These are phyloP conservation scores for Cercospora janseana DNA, from an alignment of 2,329 filamentous ascomycete species.

Conservation along the genomic window DNA sequence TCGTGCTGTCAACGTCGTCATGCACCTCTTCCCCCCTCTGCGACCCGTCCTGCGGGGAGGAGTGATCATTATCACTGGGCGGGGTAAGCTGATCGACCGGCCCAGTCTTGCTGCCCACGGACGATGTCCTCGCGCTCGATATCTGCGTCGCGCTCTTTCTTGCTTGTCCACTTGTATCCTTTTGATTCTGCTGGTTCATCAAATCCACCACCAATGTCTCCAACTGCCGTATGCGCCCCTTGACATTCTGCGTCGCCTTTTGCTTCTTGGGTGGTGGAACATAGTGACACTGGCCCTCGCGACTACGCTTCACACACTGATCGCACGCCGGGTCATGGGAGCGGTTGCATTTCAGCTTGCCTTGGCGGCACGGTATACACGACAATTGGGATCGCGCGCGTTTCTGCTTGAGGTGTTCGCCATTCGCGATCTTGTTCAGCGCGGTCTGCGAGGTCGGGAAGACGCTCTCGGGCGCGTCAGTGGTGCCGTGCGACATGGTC, in stretches of 20 bases:
- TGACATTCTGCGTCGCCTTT: constrained; percentile 37
- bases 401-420: constrained; percentile 37
- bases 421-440: constrained; percentile 20
- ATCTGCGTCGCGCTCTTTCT: not conserved
- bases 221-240: constrained; percentile 37
- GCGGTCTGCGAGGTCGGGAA: constrained; percentile 13
- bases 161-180: constrained; percentile 4
- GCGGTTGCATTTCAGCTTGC: constrained; percentile 41
- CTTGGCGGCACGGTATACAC: constrained; percentile 39
- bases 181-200: constrained; percentile 35
- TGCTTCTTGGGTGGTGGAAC: constrained; percentile 35
- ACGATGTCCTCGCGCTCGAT: not conserved
- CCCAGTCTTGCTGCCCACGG: constrained; percentile 2
- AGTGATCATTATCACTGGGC: constrained; percentile 32
- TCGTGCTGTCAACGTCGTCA: constrained; percentile 52
- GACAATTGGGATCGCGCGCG: constrained; percentile 38
- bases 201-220: constrained; percentile 39
- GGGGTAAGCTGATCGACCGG: constrained; percentile 31
- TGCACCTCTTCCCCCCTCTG: constrained; percentile 8
- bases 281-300: constrained; percentile 36
- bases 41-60: constrained; percentile 8
- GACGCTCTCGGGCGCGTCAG: constrained; percentile 1
- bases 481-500: constrained; percentile 7
- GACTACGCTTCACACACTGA: constrained; percentile 39
- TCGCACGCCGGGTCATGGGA: constrained; percentile 38